These are phyloP conservation scores for Penicillium concentricum DNA, from an alignment of 2,329 filamentous ascomycete genomes.

Conservation along the genomic window DNA sequence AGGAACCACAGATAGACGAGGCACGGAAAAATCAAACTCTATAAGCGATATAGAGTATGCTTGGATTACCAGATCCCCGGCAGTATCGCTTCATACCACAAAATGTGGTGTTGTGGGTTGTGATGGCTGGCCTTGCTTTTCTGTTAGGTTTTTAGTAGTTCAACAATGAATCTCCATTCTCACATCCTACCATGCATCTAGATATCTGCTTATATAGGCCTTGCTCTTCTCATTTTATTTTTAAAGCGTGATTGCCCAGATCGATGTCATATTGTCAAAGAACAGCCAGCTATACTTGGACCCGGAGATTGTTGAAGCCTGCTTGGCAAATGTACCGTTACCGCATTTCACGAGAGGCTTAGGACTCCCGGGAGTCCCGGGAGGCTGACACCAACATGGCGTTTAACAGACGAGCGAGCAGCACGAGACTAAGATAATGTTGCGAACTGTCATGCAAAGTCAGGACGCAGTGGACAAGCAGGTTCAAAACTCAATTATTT, in stretches of 20 bases:
- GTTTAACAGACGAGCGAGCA: not conserved
- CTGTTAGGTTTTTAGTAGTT: no score
- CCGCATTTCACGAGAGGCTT: conserved; percentile 45
- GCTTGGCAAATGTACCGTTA: conserved; percentile 45
- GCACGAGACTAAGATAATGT: not conserved
- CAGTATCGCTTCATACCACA: no score
- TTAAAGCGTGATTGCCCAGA: conserved; percentile 48
- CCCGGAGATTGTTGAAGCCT: conserved; percentile 48
- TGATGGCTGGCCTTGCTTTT: no score
- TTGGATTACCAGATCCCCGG: no score
- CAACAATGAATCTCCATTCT: not conserved
- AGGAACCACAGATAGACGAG: no score
- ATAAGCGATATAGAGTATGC: no score
- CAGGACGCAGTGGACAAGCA: not conserved
- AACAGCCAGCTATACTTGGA: conserved; percentile 56
- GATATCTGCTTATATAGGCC: not conserved
- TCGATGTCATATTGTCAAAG: conserved; percentile 50
- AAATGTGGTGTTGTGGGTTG: no score
- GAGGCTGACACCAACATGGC: not conserved
- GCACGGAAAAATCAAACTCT: no score
- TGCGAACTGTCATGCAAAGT: not conserved
- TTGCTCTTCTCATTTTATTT: not conserved
- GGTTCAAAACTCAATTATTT: not conserved
- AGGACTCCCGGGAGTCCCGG: not conserved
- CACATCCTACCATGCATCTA: not conserved